These are phyloP conservation scores for Botrytis fabae DNA, from an alignment of 2,329 filamentous ascomycete genomes.

Conservation along the genomic window DNA sequence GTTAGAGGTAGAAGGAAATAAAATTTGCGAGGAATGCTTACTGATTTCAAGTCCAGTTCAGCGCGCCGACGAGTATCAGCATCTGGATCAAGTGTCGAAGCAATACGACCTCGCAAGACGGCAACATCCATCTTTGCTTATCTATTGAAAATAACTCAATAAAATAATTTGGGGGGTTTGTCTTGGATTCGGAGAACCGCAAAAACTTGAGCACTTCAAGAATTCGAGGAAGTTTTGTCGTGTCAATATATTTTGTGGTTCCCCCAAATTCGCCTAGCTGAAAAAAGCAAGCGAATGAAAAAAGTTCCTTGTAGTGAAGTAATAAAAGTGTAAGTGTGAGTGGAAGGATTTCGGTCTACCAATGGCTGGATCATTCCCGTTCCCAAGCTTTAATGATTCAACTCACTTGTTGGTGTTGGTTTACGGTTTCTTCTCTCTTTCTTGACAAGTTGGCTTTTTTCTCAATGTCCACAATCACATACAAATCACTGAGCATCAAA, in stretches of 20 bases:
- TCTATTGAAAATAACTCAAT: slow-evolving; percentile 23
- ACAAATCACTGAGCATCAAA: not conserved
- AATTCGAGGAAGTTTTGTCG: slow-evolving; percentile 23
- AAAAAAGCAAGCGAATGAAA: slow-evolving; percentile 23
- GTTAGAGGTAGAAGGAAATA: slow-evolving; percentile 27
- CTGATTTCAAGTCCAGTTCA: slow-evolving; percentile 80
- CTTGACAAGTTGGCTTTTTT: not conserved
- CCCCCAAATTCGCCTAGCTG: slow-evolving; percentile 21
- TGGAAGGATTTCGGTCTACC: not conserved
- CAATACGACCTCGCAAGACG: slow-evolving; percentile 73
- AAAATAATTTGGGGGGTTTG: slow-evolving; percentile 7
- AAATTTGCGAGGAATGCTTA: slow-evolving; percentile 46
- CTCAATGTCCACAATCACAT: too few species aligned
- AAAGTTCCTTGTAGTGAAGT: slow-evolving; percentile 8
- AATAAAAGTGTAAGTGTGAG: not conserved
- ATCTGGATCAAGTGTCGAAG: slow-evolving; percentile 73
- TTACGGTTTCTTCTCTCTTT: not conserved
- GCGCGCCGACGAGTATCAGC: slow-evolving; percentile 73
- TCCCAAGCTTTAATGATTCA: not conserved
- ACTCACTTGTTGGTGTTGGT: not conserved
- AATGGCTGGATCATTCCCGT: not conserved
- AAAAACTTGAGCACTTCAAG: slow-evolving; percentile 21
- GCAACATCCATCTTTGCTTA: slow-evolving; percentile 64
- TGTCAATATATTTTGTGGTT: slow-evolving; percentile 26
- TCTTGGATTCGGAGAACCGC: slow-evolving; percentile 9